Conservation (phyloP, 148 eudicot genomes). For the Oxyria digyna region DNA sequence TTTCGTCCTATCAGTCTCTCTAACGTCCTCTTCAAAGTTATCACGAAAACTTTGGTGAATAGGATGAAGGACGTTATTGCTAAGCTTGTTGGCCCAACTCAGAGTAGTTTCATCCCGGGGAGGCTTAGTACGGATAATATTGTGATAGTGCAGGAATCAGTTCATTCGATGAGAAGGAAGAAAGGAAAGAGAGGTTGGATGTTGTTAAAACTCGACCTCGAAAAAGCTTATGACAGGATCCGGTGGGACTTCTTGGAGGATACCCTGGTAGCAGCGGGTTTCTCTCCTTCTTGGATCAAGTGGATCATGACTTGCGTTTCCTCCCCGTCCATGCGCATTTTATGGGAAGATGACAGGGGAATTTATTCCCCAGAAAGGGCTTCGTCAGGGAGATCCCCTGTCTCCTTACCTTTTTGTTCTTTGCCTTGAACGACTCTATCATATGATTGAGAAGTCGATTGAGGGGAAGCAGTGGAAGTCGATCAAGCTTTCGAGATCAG, state of each 20-base stretch:
- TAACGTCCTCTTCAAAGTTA: too few relatives aligned
- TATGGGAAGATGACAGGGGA: not conserved
- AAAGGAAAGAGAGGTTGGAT: too few relatives aligned
- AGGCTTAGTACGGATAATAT: too few relatives aligned
- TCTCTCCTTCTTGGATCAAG: not conserved
- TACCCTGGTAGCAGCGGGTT: not conserved
- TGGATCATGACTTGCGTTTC: not conserved
- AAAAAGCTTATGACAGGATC: not conserved
- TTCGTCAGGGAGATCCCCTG: not conserved
- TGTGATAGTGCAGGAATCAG: too few relatives aligned
- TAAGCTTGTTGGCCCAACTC: too few relatives aligned
- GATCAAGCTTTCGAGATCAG: not conserved
- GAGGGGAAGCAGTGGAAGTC: not conserved
- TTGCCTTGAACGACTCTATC: not conserved
- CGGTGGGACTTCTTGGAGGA: not conserved
- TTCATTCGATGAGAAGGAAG: too few relatives aligned
- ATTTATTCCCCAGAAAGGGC: not conserved
- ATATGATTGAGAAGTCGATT: not conserved
- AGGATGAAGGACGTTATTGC: too few relatives aligned
- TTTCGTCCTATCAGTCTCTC: too few relatives aligned
- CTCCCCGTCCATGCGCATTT: not conserved
- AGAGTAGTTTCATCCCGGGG: too few relatives aligned
- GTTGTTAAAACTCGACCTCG: too few relatives aligned
- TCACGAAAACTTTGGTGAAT: too few relatives aligned
- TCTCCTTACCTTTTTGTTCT: not conserved